phyloP scores from a whole-genome alignment of 2,329 filamentous ascomycete genomes.

The Xylariaceae sp. region DNA sequence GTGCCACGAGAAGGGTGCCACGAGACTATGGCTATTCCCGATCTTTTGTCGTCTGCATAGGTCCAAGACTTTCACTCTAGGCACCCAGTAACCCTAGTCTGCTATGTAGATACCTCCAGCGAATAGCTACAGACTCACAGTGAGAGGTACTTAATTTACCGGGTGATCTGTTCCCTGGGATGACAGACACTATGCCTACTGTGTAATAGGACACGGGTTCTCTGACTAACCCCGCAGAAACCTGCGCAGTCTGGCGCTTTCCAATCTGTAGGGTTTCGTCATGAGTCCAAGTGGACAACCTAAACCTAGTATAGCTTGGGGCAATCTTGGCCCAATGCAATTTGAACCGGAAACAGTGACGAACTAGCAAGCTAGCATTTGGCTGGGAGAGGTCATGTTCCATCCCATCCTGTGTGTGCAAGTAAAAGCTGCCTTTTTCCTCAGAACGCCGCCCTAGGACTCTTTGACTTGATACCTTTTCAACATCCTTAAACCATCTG shows the following conservation, averaged over 20 bases:
- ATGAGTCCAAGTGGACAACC: slow-evolving; percentile 4
- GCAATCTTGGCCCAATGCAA: slow-evolving; percentile 3
- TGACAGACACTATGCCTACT: too few relatives aligned
- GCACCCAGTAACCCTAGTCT: too few relatives aligned
- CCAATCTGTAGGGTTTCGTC: slow-evolving; percentile 14
- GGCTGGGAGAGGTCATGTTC: background rate
- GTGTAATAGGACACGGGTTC: too few relatives aligned
- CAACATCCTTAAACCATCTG: background rate
- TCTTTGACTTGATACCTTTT: background rate
- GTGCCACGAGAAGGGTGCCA: too few relatives aligned
- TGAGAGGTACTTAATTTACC: too few relatives aligned
- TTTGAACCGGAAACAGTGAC: slow-evolving; percentile 3
- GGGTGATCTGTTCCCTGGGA: too few relatives aligned
- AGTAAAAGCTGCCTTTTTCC: background rate
- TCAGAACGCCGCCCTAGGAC: background rate
- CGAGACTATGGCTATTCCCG: too few relatives aligned
- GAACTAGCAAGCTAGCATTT: background rate
- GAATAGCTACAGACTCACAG: too few relatives aligned
- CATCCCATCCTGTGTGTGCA: background rate
- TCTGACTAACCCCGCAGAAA: slow-evolving; percentile 3
- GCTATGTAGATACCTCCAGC: too few relatives aligned
- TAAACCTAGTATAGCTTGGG: background rate
- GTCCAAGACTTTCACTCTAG: too few relatives aligned
- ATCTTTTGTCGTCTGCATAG: too few relatives aligned
- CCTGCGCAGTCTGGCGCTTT: slow-evolving; percentile 3